Evolutionary conservation across 169 alveolate species (phyloP), one percentile per base, ranked within the genome.

Genomic region (Plasmodium inui): DNA sequence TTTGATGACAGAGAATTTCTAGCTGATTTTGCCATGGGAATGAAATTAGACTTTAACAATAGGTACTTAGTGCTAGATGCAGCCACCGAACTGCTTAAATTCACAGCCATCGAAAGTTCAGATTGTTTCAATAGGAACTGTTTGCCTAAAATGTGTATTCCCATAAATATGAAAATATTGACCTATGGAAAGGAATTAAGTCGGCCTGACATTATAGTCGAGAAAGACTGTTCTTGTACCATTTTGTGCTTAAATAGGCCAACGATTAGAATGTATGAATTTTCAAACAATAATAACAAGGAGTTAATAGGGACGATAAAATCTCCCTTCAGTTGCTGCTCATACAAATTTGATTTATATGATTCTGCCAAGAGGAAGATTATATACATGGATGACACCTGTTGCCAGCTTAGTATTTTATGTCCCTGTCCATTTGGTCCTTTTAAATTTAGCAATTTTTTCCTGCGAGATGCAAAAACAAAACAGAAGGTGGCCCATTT

Each of bases 381-480:
- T 46, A 86, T 86, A 22, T 86, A 86, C 44, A 86, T 86, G 93
- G 86, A 86, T 86, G 93, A 86, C 80, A 86, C 93, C 19, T 86
- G 93, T 74, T 86, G 85, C 14, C 93, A 86, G 67, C 30, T 86
- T 5, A 74, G 93, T 76, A 53, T 86, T 78, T 74, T 86, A 86
- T 86, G 1, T 34, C 93, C 93, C 41, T 70, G 67, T 19, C 93
- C 93, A 74, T 86, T 39, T 30, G 93, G 93, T n/a, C 86, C 86
- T 46, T 86, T 26, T 74, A 86, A 86, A 74, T 74, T 70, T 78
- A 86, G 93, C 37, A 86, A 86, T 55, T 86, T 55, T 86, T 86
- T 32, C 55, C 73, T 86, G 71, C 93, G 85, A 74, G 93, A 86
- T 86, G 86, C 93, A 73, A 86, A 86, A 53, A 74, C 93, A 3